Base-by-base conservation (phyloP, 768 basidiomycete genomes). In the Xanthoconium purpureum region DNA sequence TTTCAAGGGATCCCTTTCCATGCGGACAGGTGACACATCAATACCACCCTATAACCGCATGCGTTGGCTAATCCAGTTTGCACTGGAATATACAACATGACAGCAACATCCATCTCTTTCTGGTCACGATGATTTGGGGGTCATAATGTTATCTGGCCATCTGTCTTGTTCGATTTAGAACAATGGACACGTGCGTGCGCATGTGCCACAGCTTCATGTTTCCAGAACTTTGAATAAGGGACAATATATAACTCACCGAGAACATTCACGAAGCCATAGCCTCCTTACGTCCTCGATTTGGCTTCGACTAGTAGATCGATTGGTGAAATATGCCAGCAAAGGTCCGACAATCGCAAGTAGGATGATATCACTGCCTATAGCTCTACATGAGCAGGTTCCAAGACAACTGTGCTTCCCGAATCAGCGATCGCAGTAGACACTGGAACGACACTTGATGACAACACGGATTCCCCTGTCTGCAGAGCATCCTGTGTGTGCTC, bases 361-460 rank as follows among this genome's bases (percentile, higher is more conserved):
- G 20, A 49, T 29, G 20, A 29, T 52, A 52, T 38, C 2, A n/a
- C 35, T 28, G 17, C 30, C 48, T 65, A 66, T n/a, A 66, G 44
- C 36, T 68, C 65, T 4, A 66, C 46, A 40, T 44, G 66, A 35
- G 30, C 43, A 40, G 52, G 44, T 20, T 62, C 53, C 18, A 43
- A 28, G 14, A 49, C 37, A 6, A 29, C 29, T 9, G 52, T 52
- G 32, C 20, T 50, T 38, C 17, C 59, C 13, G 56, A 12, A 47
- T 40, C 53, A 30, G 29, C 32, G 39, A 24, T n/a, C 12, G 18
- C 12, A 8, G 32, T 13, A 1, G 45, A 37, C 18, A 45, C 61
- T 28, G 55, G 42, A 35, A 24, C 36, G 13, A 45, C 9, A 18
- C 24, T 42, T 12, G 48, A 52, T 24, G 33, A 48, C 32, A 50